These are phyloP conservation scores for Rhododendron ferrugineum DNA, from an alignment of 148 eudicot species.

Conservation along the genomic window DNA sequence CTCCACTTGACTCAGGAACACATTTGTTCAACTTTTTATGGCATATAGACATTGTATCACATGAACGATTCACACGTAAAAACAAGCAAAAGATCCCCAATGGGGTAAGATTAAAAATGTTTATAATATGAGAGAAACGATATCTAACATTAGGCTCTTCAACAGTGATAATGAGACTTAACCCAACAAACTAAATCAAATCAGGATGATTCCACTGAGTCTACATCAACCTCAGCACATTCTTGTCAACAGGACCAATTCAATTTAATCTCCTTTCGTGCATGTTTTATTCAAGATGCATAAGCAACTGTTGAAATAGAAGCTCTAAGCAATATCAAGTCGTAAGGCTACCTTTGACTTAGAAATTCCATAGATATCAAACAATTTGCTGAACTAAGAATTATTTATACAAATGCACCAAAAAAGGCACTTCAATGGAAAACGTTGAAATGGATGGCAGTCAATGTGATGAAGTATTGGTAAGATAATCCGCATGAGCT, in stretches of 20 bases:
- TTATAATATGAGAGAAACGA: neutral
- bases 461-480: neutral
- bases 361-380: neutral
- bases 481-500: neutral
- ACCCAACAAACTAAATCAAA: neutral
- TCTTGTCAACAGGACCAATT: neutral
- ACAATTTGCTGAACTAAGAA: neutral
- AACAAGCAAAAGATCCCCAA: neutral
- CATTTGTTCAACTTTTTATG: neutral
- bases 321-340: neutral
- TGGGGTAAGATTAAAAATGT: neutral
- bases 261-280: neutral
- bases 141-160: neutral
- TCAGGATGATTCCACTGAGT: neutral
- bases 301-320: neutral
- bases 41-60: neutral
- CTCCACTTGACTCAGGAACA: neutral
- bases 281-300: neutral
- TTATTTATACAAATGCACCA: neutral
- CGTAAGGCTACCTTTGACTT: neutral
- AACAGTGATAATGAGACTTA: neutral
- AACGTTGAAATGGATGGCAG: neutral
- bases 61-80: neutral
- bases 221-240: neutral
- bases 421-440: neutral